Conservation (phyloP, 1,139 yeast species). For the Suhomyces terraborum region DNA sequence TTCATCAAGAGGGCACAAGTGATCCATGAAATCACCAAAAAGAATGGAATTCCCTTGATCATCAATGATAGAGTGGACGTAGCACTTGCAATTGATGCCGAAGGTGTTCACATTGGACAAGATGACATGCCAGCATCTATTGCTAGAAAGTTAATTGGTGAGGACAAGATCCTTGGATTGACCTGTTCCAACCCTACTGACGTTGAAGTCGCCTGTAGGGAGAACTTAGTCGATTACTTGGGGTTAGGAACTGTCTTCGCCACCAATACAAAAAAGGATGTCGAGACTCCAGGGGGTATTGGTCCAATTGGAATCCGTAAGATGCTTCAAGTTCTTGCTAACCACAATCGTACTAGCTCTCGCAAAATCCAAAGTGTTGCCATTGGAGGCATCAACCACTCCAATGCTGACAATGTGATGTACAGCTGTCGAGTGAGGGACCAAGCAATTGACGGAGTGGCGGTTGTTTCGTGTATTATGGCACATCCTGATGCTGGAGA, state of each 20-base stretch:
- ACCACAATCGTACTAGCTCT: constrained; percentile 27
- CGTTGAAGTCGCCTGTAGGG: constrained; percentile 54
- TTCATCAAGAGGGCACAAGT: constrained; percentile 63
- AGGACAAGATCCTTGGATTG: constrained; percentile 76
- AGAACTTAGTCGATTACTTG: constrained; percentile 70
- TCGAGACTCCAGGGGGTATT: constrained; percentile 45
- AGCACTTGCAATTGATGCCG: constrained; percentile 87
- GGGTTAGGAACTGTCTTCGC: constrained; percentile 85
- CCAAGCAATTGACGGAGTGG: constrained; percentile 69
- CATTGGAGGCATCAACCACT: constrained; percentile 81
- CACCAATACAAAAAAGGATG: constrained; percentile 67
- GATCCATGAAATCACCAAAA: constrained; percentile 62
- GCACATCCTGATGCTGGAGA: constrained; percentile 58
- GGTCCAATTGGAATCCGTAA: constrained; percentile 70
- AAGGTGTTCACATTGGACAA: constrained; percentile 93
- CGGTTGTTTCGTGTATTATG: constrained; percentile 86
- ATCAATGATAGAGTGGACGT: constrained; percentile 90
- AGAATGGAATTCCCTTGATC: constrained; percentile 69
- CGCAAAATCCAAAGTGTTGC: constrained; percentile 61
- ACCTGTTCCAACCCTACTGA: constrained; percentile 66
- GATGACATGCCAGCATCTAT: constrained; percentile 74
- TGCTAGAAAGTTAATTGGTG: constrained; percentile 68
- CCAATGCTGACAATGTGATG: constrained; percentile 60
- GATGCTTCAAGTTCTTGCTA: constrained; percentile 52
- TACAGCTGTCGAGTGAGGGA: constrained; percentile 51